Percentiles rank a stretch among this genome's conserved stretches.
phyloP scores from a whole-genome alignment of 1,284 basidiomycete species.

The Ceratobasidium sp. region DNA sequence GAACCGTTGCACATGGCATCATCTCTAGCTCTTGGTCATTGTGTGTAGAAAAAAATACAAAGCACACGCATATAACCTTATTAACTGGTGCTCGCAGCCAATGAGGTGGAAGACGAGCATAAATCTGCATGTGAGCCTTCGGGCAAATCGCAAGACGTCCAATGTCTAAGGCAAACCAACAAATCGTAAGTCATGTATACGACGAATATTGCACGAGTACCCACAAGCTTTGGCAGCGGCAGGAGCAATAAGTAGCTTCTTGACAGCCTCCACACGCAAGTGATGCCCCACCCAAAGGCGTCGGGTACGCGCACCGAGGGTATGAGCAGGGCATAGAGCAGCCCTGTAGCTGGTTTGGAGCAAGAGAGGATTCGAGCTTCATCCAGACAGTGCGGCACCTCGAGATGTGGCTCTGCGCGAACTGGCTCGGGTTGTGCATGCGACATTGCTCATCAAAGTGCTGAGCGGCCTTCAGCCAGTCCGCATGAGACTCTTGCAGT shows the following conservation, averaged over 20 bases:
- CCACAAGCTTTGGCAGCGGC: not conserved
- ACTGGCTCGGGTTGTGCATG: not conserved
- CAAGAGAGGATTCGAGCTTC: not conserved
- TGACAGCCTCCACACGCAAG: not conserved
- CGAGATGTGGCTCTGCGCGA: not conserved
- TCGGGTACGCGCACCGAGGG: not conserved
- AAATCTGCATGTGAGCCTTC: not conserved
- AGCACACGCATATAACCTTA: no score
- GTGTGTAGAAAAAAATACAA: no score
- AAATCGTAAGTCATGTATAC: not conserved
- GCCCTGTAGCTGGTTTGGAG: not conserved
- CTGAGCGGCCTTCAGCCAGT: not conserved
- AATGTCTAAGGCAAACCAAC: not conserved
- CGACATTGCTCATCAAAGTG: not conserved
- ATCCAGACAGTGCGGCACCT: not conserved
- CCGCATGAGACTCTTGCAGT: not conserved
- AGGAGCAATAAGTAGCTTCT: not conserved
- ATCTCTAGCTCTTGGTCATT: no score
- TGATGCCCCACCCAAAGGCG: not conserved
- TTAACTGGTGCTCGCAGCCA: no score
- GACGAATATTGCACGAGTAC: not conserved
- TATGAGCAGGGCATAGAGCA: not conserved
- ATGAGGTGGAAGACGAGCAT: not conserved
- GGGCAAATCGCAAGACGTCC: not conserved
- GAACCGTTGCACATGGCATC: no score